phyloP scores from a whole-genome alignment of 805 yeast genomes.

The Myxozyma sirexii region DNA sequence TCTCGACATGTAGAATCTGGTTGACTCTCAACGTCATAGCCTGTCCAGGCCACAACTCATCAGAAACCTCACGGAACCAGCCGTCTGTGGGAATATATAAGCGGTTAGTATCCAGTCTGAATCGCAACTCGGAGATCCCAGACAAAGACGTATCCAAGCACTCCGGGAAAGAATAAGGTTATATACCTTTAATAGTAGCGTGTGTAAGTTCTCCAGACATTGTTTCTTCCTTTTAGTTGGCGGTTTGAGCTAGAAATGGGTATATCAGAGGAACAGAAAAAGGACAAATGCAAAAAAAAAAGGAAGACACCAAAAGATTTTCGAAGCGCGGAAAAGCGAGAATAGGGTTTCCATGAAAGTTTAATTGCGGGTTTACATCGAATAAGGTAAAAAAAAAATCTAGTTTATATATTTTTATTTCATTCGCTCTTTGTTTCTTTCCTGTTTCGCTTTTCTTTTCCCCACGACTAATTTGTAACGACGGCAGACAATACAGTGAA shows the following conservation, averaged over 20 bases:
- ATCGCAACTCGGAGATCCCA: not conserved
- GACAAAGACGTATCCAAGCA: too few relatives aligned
- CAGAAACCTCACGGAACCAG: slow-evolving; percentile 95
- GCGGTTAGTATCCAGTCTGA: slow-evolving; percentile 4
- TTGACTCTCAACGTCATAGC: slow-evolving; percentile 91
- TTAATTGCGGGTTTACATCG: too few relatives aligned
- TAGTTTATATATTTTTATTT: too few relatives aligned
- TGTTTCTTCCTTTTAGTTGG: not conserved
- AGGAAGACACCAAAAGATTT: not conserved
- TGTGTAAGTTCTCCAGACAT: slow-evolving; percentile 37
- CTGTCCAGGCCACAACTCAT: slow-evolving; percentile 99
- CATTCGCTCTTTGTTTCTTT: too few relatives aligned
- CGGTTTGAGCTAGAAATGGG: not conserved
- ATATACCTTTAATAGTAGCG: slow-evolving; percentile 36
- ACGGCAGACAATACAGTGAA: not conserved
- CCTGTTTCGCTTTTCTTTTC: not conserved
- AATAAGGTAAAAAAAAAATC: too few relatives aligned
- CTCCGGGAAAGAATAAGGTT: too few relatives aligned
- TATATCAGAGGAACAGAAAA: not conserved
- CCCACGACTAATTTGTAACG: slow-evolving; percentile 1
- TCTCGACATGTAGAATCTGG: slow-evolving; percentile 78
- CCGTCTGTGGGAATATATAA: slow-evolving; percentile 59
- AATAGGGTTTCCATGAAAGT: not conserved
- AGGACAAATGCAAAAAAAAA: too few relatives aligned
- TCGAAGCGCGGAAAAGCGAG: not conserved